Evolutionary conservation across 2,329 filamentous ascomycete genomes (phyloP).

Genomic region (Aspergillus neoniger): DNA sequence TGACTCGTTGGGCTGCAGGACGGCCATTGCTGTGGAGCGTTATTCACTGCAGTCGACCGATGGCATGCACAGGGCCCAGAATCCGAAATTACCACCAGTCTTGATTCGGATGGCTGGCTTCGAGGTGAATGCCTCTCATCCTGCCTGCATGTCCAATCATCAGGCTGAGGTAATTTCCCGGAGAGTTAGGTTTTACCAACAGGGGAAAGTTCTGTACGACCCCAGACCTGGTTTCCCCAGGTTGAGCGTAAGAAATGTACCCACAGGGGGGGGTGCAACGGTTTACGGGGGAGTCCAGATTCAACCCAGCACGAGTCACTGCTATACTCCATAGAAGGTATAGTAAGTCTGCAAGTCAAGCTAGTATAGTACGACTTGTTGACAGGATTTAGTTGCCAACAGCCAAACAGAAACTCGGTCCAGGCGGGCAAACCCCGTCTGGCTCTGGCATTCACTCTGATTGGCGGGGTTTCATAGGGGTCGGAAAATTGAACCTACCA

Average conservation of each 20-base stretch:
- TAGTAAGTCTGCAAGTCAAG: no score
- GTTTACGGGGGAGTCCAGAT: neutral
- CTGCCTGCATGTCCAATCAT: neutral
- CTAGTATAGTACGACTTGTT: no score
- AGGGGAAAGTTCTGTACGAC: neutral
- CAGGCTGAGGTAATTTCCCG: neutral
- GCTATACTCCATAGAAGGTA: no score
- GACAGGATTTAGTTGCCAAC: conserved; percentile 3
- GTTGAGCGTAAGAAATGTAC: neutral
- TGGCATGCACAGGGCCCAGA: neutral
- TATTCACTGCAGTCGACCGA: neutral
- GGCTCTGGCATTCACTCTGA: neutral
- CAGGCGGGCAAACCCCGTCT: conserved; percentile 10
- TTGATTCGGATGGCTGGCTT: neutral
- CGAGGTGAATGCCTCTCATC: neutral
- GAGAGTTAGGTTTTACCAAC: neutral
- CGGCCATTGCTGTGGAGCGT: neutral
- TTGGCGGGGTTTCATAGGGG: neutral
- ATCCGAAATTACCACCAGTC: neutral
- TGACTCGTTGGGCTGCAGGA: neutral
- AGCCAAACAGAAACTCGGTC: conserved; percentile 31
- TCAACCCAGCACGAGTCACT: neutral
- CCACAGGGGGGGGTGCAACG: neutral
- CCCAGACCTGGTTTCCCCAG: neutral
- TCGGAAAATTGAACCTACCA: conserved; percentile 2